Percentiles rank a stretch among this genome's conserved stretches.
These are phyloP conservation scores for Megacollybia platyphylla DNA, from an alignment of 1,284 basidiomycete genomes.

Conservation along the genomic window DNA sequence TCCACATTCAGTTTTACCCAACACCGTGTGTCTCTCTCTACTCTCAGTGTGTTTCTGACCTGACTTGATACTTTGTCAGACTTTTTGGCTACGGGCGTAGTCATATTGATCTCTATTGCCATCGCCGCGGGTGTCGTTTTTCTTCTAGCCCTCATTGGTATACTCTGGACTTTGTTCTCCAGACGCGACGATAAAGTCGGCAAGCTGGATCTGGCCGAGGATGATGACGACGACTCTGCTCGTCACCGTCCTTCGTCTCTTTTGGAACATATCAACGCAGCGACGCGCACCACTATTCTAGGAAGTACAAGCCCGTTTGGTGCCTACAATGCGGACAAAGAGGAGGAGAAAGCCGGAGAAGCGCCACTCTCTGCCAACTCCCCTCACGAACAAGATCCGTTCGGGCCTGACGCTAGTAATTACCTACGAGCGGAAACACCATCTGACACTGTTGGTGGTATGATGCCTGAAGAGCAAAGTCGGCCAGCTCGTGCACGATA, in stretches of 20 bases:
- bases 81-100: constrained; percentile 83
- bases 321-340: constrained; percentile 35
- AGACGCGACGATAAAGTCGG: constrained; percentile 57
- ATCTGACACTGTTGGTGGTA: constrained; percentile 54
- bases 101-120: constrained; percentile 95
- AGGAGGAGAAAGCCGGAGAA: constrained; percentile 27
- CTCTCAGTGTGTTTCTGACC: constrained; percentile 1
- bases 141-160: constrained; percentile 76
- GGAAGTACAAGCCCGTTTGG: constrained; percentile 49
- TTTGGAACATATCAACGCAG: constrained; percentile 80
- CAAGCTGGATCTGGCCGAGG: constrained; percentile 47
- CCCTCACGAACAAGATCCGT: constrained; percentile 37
- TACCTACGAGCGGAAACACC: constrained; percentile 70
- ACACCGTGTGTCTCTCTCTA: constrained; percentile 37
- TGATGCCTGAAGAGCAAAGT: constrained; percentile 53
- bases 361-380: constrained; percentile 5
- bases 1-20: constrained; percentile 64
- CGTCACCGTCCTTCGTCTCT: constrained; percentile 69
- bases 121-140: constrained; percentile 94
- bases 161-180: constrained; percentile 82
- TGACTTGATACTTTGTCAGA: constrained; percentile 28
- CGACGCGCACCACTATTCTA: constrained; percentile 66
- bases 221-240: constrained; percentile 63
- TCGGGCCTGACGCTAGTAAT: constrained; percentile 61
- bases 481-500: constrained; percentile 68